These are phyloP conservation scores for Syzygium malaccense DNA, from an alignment of 441 rosid genomes.

Conservation along the genomic window DNA sequence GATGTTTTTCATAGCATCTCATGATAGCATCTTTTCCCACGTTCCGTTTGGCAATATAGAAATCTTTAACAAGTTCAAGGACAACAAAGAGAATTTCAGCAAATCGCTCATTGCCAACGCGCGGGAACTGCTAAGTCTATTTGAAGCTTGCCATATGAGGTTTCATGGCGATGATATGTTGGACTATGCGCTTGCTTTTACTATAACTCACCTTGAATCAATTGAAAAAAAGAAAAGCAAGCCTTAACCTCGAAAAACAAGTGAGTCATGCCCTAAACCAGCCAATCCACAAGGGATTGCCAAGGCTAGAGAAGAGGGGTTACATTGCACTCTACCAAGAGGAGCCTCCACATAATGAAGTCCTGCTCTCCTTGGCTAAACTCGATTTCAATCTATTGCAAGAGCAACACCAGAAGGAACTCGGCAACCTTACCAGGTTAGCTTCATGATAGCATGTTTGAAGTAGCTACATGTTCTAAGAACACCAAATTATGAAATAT, in stretches of 20 bases:
- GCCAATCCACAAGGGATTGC: background rate
- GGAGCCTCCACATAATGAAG: background rate
- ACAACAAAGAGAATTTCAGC: background rate
- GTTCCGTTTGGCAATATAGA: background rate
- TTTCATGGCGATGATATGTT: background rate
- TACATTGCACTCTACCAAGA: background rate
- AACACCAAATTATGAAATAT: background rate
- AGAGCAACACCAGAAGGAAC: background rate
- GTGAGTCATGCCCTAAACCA: no score
- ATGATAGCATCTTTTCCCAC: background rate
- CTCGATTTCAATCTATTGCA: slow-evolving; percentile 4
- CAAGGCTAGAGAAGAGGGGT: background rate
- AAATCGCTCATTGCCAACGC: background rate
- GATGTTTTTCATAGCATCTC: background rate
- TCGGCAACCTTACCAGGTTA: slow-evolving; percentile 2
- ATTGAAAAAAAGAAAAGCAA: background rate
- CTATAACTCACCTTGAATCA: background rate
- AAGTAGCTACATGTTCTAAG: no score
- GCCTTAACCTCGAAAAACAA: background rate
- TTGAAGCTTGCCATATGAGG: slow-evolving; percentile 5
- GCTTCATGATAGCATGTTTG: no score
- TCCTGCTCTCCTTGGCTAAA: background rate
- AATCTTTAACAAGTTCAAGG: slow-evolving; percentile 3
- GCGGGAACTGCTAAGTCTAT: background rate
- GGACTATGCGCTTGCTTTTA: slow-evolving; percentile 1